These are phyloP conservation scores for Spergularia azorica DNA, from an alignment of 179 eudicot genomes.

Conservation along the genomic window DNA sequence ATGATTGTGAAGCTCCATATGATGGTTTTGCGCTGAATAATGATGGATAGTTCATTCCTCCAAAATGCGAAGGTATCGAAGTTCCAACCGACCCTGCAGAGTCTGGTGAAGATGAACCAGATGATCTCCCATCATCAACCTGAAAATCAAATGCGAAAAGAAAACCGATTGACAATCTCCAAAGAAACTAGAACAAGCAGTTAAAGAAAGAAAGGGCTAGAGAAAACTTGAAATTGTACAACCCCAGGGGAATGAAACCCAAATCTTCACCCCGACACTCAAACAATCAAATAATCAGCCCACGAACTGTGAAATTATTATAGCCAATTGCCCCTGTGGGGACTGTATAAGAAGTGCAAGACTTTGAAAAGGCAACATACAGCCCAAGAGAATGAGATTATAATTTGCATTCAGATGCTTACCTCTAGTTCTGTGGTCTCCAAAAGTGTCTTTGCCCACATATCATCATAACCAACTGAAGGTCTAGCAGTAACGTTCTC, in stretches of 20 bases:
- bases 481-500: constrained; percentile 80
- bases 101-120: constrained; percentile 94
- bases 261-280: neutral
- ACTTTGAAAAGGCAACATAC: neutral
- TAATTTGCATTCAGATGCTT: constrained; percentile 7
- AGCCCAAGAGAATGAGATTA: neutral
- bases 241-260: neutral
- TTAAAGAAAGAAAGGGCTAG: neutral
- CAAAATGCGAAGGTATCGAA: constrained; percentile 97
- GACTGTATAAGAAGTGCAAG: neutral
- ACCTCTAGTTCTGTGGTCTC: constrained; percentile 91
- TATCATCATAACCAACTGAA: constrained; percentile 88
- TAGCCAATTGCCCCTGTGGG: neutral
- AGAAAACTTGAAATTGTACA: neutral
- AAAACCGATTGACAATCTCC: neutral
- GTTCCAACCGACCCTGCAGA: constrained; percentile 92
- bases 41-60: constrained; percentile 97
- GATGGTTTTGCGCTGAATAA: constrained; percentile 89
- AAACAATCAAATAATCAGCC: neutral
- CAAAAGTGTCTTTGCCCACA: constrained; percentile 99
- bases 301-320: neutral
- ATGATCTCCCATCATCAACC: constrained; percentile 91
- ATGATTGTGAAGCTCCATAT: constrained; percentile 67
- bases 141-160: constrained; percentile 35
- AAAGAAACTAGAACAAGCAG: neutral